Evolutionary conservation across 345 rosid species (phyloP).

Genomic region (Populus ilicifolia): DNA sequence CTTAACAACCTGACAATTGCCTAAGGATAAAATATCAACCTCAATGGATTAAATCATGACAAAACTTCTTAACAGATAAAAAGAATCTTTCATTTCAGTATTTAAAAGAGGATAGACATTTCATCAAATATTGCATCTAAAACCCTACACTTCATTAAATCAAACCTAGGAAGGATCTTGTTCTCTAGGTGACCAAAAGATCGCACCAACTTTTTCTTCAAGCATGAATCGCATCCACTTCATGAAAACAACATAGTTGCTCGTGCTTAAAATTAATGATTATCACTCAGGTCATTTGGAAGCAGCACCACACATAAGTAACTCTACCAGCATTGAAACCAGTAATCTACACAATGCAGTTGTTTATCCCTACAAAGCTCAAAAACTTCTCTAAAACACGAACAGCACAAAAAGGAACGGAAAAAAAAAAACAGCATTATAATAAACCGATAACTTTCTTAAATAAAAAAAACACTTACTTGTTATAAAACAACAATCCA

Average conservation of each 20-base stretch:
- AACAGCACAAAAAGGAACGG: not conserved
- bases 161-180: not conserved
- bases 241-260: not conserved
- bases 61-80: too few relatives aligned
- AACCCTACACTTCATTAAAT: not conserved
- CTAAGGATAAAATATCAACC: too few relatives aligned
- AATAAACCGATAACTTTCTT: not conserved
- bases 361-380: not conserved
- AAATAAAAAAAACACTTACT: conserved; percentile 41
- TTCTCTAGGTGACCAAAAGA: not conserved
- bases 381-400: not conserved
- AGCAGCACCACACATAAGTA: not conserved
- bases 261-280: too few relatives aligned
- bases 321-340: conserved; percentile 22
- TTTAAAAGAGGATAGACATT: too few relatives aligned
- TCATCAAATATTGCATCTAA: too few relatives aligned
- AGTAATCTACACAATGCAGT: conserved; percentile 13
- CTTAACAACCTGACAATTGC: too few relatives aligned
- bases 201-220: conserved; percentile 2
- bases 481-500: conserved; percentile 84
- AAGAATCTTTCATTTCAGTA: too few relatives aligned
- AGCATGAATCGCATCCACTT: conserved; percentile 9
- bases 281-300: conserved; percentile 1
- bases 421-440: not conserved
- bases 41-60: too few relatives aligned